These are phyloP conservation scores for Candida sonorensis DNA, from an alignment of 805 yeast species.

Conservation along the genomic window DNA sequence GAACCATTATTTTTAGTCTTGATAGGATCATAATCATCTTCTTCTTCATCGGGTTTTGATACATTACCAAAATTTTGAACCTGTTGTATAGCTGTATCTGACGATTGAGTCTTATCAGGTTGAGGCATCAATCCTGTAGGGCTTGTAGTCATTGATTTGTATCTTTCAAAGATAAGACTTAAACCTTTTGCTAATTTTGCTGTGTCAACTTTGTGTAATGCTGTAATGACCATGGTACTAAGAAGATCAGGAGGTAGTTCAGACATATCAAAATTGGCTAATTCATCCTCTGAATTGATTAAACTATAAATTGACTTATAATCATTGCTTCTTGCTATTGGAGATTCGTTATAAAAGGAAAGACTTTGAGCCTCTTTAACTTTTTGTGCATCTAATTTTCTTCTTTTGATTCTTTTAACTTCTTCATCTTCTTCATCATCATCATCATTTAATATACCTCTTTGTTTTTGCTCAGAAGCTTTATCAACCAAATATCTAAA, in stretches of 20 bases:
- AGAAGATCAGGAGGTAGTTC: slow-evolving; percentile 59
- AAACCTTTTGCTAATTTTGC: slow-evolving; percentile 56
- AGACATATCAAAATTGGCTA: slow-evolving; percentile 62
- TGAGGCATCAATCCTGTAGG: too few species aligned
- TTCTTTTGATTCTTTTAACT: slow-evolving; percentile 15
- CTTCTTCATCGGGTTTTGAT: slow-evolving; percentile 17
- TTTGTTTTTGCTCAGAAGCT: slow-evolving; percentile 21
- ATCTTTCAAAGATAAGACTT: slow-evolving; percentile 63
- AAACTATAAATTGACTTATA: slow-evolving; percentile 65
- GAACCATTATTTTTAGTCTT: not conserved
- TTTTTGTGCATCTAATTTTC: slow-evolving; percentile 16
- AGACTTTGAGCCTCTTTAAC: slow-evolving; percentile 13
- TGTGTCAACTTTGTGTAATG: slow-evolving; percentile 50
- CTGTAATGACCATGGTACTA: slow-evolving; percentile 56
- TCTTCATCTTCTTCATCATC: slow-evolving; percentile 33
- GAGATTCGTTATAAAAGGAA: slow-evolving; percentile 25
- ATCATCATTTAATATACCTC: slow-evolving; percentile 31
- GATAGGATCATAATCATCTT: slow-evolving; percentile 14
- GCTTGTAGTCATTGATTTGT: too few species aligned
- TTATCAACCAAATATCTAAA: slow-evolving; percentile 24
- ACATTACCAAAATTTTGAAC: not conserved
- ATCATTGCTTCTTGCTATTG: slow-evolving; percentile 32
- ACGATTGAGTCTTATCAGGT: too few species aligned
- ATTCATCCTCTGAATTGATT: slow-evolving; percentile 51
- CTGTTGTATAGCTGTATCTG: not conserved